Evolutionary conservation across 2,329 filamentous ascomycete genomes (phyloP).

Genomic region (Capronia americana): DNA sequence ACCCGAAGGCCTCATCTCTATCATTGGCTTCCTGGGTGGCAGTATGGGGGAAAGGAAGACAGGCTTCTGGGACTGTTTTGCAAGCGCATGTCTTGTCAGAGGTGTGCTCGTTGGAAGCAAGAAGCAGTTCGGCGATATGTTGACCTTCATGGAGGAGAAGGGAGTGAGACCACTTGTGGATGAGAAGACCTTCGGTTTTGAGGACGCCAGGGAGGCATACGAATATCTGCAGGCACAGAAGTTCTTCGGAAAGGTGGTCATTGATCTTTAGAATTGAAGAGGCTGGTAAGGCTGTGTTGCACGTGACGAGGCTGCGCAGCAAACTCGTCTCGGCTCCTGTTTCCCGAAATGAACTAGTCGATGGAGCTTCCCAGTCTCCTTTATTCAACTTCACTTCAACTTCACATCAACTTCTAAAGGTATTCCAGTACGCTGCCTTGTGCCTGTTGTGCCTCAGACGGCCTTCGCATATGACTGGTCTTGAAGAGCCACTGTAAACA

Average conservation of each 20-base stretch:
- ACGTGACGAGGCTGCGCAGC: not conserved
- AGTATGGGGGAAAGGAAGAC: conserved; percentile 43
- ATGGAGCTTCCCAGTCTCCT: not conserved
- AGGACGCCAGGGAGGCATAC: conserved; percentile 60
- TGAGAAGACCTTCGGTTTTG: conserved; percentile 61
- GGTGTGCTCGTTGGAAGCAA: conserved; percentile 64
- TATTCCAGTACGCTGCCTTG: not conserved
- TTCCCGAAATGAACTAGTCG: not conserved
- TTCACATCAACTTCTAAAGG: not conserved
- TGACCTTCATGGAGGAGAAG: conserved; percentile 64
- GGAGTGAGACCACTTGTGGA: conserved; percentile 66
- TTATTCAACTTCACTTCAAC: not conserved
- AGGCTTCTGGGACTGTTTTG: conserved; percentile 59
- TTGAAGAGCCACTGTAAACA: not conserved
- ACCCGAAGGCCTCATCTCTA: conserved; percentile 58
- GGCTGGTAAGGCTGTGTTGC: not conserved
- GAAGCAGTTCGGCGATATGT: conserved; percentile 65
- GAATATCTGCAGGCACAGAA: conserved; percentile 60
- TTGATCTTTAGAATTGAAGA: conserved; percentile 40
- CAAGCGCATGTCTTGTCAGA: conserved; percentile 60
- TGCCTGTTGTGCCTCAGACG: not conserved
- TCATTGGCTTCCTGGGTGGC: conserved; percentile 60
- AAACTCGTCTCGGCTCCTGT: not conserved
- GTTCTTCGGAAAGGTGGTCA: conserved; percentile 62
- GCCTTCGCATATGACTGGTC: not conserved